Evolutionary conservation across 2,329 filamentous ascomycete species (phyloP), one percentile per base, ranked within the genome.

Genomic region (Zasmidium angulare): DNA sequence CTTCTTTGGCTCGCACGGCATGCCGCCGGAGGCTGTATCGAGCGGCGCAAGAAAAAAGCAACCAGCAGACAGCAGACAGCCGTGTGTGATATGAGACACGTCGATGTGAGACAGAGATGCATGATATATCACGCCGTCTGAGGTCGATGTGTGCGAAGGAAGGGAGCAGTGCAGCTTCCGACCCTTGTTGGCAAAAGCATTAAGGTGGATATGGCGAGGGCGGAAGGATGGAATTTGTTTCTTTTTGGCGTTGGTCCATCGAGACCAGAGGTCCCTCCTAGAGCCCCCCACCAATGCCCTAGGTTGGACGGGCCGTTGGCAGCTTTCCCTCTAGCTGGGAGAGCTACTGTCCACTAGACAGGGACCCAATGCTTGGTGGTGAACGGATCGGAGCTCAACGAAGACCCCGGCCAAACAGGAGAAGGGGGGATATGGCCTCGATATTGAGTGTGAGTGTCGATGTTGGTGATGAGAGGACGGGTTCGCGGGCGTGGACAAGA

Each of bases 261-360:
- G 60, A 50, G 52, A 57, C 53, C 59, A 61, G 52, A n/a, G n/a
- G n/a, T n/a, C n/a, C n/a, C n/a, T n/a, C n/a, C n/a, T n/a, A n/a
- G n/a, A n/a, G n/a, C n/a, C n/a, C n/a, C n/a, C n/a, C n/a, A n/a
- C n/a, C n/a, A n/a, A 11, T 40, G 53, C 40, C 47, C 56, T 61
- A 65, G 63, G 63, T 65, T 65, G 54, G 43, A 52, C 58, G 63
- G 60, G 50, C 65, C 62, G 58, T 56, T 48, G 53, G 52, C 59
- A 64, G 58, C 55, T 62, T 29, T 61, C 61, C 59, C 56, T 56
- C 46, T 61, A 58, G 56, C 51, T 58, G 63, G 63, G 58, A 63
- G 58, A 55, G 61, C 61, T 63, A 65, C 26, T 51, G 51, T 47
- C 53, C 40, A 40, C 53, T 56, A 53, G 46, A 36, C 50, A 53